Evolutionary conservation across 164 flowering plant species (phyloP).

Genomic region (Sextonia rubra): DNA sequence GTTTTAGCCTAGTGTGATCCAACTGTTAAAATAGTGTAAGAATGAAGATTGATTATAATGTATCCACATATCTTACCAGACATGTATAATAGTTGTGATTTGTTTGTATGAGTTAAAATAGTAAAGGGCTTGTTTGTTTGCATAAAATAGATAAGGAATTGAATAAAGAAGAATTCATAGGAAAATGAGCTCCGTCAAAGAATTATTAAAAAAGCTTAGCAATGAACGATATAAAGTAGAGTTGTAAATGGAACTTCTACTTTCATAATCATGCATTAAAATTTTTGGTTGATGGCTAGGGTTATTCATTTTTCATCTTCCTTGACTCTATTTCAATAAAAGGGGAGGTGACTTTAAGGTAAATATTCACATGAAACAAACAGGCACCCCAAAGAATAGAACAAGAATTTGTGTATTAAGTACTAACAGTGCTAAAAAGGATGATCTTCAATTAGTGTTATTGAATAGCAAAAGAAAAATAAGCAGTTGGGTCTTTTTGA

Average conservation of each 20-base stretch:
- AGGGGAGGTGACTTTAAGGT: too few relatives aligned
- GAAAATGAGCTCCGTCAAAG: not conserved
- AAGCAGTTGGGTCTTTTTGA: too few relatives aligned
- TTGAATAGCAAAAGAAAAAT: too few relatives aligned
- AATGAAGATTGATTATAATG: not conserved
- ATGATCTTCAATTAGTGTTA: too few relatives aligned
- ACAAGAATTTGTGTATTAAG: too few relatives aligned
- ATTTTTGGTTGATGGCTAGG: too few relatives aligned
- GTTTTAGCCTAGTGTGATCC: not conserved
- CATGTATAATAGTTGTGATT: not conserved
- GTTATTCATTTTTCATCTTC: too few relatives aligned
- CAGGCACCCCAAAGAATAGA: too few relatives aligned
- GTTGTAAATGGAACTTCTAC: not conserved
- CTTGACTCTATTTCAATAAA: too few relatives aligned
- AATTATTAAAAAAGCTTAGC: not conserved
- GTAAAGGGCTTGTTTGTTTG: not conserved
- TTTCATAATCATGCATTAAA: too few relatives aligned
- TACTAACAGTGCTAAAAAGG: too few relatives aligned
- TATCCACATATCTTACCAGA: not conserved
- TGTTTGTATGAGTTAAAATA: not conserved
- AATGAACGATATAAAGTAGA: not conserved
- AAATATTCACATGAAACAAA: too few relatives aligned
- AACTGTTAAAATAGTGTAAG: not conserved
- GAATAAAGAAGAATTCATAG: not conserved
- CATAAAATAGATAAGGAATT: not conserved